These are phyloP conservation scores for Pseudozyma hubeiensis DNA, from an alignment of 1,284 basidiomycete species.

Conservation along the genomic window DNA sequence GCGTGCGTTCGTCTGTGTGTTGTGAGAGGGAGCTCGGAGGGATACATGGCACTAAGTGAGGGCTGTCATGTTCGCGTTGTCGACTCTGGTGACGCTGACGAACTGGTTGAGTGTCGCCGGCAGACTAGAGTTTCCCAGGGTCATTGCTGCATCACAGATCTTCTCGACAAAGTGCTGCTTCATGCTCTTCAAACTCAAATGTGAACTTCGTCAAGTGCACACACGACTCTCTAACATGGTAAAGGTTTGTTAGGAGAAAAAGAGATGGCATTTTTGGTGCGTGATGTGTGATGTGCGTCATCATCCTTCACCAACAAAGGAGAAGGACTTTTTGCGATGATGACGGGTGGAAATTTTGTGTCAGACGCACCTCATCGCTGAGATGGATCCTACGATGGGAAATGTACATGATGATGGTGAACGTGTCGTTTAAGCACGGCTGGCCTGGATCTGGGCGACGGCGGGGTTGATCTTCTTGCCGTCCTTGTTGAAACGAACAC, in stretches of 20 bases:
- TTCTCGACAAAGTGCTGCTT: too few relatives aligned
- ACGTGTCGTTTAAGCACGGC: constrained; percentile 23
- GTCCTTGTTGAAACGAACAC: constrained; percentile 92
- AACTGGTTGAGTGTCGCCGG: too few relatives aligned
- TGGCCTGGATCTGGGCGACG: constrained; percentile 58
- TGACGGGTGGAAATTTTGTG: background rate
- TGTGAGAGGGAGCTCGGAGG: too few relatives aligned
- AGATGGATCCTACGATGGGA: background rate
- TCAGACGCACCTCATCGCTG: background rate
- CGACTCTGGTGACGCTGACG: too few relatives aligned
- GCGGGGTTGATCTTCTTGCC: constrained; percentile 78
- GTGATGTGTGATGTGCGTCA: constrained; percentile 4
- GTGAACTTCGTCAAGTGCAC: too few relatives aligned
- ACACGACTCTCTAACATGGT: background rate
- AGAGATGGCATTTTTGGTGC: constrained; percentile 21
- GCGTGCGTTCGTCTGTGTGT: too few relatives aligned
- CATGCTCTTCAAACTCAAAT: too few relatives aligned
- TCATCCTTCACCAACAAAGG: constrained; percentile 1
- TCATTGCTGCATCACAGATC: too few relatives aligned
- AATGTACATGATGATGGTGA: constrained; percentile 20
- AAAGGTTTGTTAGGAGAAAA: constrained; percentile 5
- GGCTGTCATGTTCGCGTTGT: too few relatives aligned
- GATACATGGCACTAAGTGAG: too few relatives aligned
- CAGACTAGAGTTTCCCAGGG: too few relatives aligned
- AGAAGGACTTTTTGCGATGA: background rate